Base-by-base conservation (phyloP, 805 yeast species). In the Myxozyma vanderwaltii region DNA sequence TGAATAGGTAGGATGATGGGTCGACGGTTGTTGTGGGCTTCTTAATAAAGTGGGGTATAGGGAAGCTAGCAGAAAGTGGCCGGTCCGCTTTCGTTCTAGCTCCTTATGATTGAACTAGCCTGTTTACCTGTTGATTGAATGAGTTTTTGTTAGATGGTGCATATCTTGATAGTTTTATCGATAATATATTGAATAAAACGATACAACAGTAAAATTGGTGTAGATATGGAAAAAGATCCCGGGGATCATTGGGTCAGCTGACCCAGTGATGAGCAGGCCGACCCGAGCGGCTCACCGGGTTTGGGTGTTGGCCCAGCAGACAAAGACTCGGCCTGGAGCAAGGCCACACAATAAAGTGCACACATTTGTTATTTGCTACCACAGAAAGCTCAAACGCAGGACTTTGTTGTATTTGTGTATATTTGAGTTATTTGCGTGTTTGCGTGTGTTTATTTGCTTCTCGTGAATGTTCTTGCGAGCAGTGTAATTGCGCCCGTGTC, bases 21-120 rank as follows among this genome's bases (percentile, higher is more conserved):
- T n/a, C n/a, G n/a, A n/a, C n/a, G n/a, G n/a, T n/a, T n/a, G n/a
- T n/a, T n/a, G n/a, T n/a, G n/a, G n/a, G n/a, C n/a, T n/a, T n/a
- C n/a, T n/a, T n/a, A n/a, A n/a, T n/a, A n/a, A n/a, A n/a, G n/a
- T n/a, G n/a, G n/a, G n/a, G n/a, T n/a, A n/a, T n/a, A n/a, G 17
- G 29, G 17, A n/a, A 23, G 12, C n/a, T n/a, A 29, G 29, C 19
- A 23, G 10, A 36, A 19, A 31, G 59, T 55, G 63, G 63, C 63
- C 47, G 63, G 63, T 50, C 63, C 63, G 56, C 64, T 47, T 33
- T 46, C n/a, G 50, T 17, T 46, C 27, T 46, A 4, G 15, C n/a
- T 23, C 8, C 7, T n/a, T n/a, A 35, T 10, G 33, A 23, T 21
- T 10, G 23, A 33, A 3, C 4, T 31, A 24, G 19, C 21, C 10